Percentiles rank a stretch among this genome's conserved stretches.
phyloP scores from a whole-genome alignment of 2,329 filamentous ascomycete genomes.

The Pseudophaeomoniella oleicola region DNA sequence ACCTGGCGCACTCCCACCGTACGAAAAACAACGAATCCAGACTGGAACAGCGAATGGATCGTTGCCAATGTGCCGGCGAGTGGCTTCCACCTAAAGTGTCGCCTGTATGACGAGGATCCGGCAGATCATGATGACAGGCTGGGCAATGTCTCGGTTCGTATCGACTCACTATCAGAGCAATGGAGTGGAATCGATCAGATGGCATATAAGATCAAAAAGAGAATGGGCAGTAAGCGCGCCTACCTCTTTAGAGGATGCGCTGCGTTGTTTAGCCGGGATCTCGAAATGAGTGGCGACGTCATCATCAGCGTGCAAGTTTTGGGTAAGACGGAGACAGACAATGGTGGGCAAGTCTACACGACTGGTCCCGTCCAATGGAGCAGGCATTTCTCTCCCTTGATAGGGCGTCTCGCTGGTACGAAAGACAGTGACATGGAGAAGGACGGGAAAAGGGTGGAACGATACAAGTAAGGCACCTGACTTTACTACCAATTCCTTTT shows the following conservation, averaged over 20 bases:
- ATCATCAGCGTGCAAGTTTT: constrained; percentile 64
- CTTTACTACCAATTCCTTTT: too few relatives aligned
- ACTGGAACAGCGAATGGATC: constrained; percentile 76
- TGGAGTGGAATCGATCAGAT: constrained; percentile 56
- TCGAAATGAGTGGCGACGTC: constrained; percentile 56
- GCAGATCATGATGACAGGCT: constrained; percentile 75
- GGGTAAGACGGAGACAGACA: constrained; percentile 51
- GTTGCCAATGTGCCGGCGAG: constrained; percentile 71
- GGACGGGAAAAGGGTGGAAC: constrained; percentile 42
- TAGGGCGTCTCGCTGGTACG: constrained; percentile 64
- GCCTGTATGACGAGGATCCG: constrained; percentile 81
- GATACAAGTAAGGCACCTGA: constrained; percentile 54
- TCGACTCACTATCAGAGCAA: constrained; percentile 42
- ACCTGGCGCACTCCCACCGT: constrained; percentile 63
- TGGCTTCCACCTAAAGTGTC: constrained; percentile 73
- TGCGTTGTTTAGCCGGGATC: constrained; percentile 43
- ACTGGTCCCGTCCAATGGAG: constrained; percentile 62
- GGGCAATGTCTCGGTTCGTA: constrained; percentile 65
- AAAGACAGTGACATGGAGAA: constrained; percentile 49
- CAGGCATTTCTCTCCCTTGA: constrained; percentile 77
- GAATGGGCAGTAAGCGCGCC: constrained; percentile 73
- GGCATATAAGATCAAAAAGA: constrained; percentile 62
- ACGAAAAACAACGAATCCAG: constrained; percentile 55
- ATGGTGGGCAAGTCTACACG: constrained; percentile 61
- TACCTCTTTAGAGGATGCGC: constrained; percentile 59